Conservation (phyloP, 768 basidiomycete species). For the Calvatia gigantea region DNA sequence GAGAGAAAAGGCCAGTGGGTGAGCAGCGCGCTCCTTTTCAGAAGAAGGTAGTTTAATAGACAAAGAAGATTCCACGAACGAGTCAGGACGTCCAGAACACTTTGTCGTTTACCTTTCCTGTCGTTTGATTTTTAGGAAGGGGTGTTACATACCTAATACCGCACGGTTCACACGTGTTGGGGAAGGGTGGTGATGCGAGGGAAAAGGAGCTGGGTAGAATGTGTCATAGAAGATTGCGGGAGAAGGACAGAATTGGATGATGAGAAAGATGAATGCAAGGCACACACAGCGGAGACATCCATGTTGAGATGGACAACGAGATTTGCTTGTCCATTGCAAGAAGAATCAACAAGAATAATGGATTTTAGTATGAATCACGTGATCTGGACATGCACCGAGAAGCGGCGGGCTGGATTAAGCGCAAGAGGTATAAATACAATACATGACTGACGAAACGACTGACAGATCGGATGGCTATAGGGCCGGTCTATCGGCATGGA, state of each 20-base stretch:
- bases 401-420: constrained; percentile 7
- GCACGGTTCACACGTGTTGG: constrained; percentile 44
- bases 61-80: constrained; percentile 14
- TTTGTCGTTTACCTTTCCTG: background rate
- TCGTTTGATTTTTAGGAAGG: constrained; percentile 14
- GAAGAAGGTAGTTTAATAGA: constrained; percentile 13
- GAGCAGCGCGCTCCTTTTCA: constrained; percentile 15
- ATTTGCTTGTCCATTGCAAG: background rate
- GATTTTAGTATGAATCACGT: constrained; percentile 21
- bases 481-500: constrained; percentile 70
- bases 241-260: constrained; percentile 21
- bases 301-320: constrained; percentile 13
- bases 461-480: constrained; percentile 28
- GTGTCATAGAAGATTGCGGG: constrained; percentile 25
- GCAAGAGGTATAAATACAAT: constrained; percentile 5
- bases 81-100: constrained; percentile 6
- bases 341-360: constrained; percentile 21
- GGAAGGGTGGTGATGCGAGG: constrained; percentile 30
- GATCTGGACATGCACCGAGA: background rate
- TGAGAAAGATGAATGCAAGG: constrained; percentile 18
- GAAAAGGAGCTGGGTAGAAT: constrained; percentile 25
- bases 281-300: constrained; percentile 8
- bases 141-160: constrained; percentile 32
- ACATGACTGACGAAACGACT: constrained; percentile 4
- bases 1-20: constrained; percentile 15